Evolutionary conservation across 352 stramenopile genomes (phyloP).

Genomic region (Phytophthora hybrid): DNA sequence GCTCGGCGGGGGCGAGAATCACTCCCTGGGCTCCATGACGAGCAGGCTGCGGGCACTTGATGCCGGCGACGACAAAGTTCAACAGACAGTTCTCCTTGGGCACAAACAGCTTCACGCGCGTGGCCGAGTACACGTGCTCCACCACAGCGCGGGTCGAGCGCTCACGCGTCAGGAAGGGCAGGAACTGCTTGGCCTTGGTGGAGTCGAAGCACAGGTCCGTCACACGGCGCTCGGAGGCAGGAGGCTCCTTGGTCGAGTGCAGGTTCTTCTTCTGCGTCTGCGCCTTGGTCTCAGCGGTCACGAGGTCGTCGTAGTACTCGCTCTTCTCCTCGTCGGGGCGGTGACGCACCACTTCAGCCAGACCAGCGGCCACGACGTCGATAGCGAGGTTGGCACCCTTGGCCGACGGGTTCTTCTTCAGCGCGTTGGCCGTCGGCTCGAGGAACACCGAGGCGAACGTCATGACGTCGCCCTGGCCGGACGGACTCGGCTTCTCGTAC

Average conservation of each 20-base stretch:
- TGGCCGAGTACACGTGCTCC: conserved; percentile 97
- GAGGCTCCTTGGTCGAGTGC: conserved; percentile 88
- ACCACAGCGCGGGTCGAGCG: conserved; percentile 84
- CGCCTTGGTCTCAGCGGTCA: conserved; percentile 93
- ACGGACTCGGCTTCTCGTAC: conserved; percentile 96
- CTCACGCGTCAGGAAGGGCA: conserved; percentile 89
- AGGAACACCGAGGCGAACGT: conserved; percentile 94
- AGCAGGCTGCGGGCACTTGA: conserved; percentile 90
- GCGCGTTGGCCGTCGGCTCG: conserved; percentile 81
- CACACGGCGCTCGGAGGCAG: conserved; percentile 66
- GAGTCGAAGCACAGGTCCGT: conserved; percentile 90
- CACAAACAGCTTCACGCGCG: conserved; percentile 96
- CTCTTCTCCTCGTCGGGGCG: conserved; percentile 96
- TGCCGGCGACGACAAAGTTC: conserved; percentile 92
- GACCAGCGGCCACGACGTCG: conserved; percentile 92
- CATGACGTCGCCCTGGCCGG: conserved; percentile 78
- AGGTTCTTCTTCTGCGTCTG: conserved; percentile 95
- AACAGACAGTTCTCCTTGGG: conserved; percentile 98
- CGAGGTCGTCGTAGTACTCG: conserved; percentile 96
- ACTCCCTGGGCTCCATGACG: conserved; percentile 90
- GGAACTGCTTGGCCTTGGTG: conserved; percentile 90
- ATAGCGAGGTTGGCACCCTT: conserved; percentile 85
- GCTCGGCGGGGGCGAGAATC: conserved; percentile 85
- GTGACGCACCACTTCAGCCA: conserved; percentile 95
- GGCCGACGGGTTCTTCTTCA: conserved; percentile 81